A percentile compares a stretch with the other conserved stretches of the same genome.
Evolutionary conservation across 768 basidiomycete species (phyloP).

Genomic region (Xanthoconium purpureum): DNA sequence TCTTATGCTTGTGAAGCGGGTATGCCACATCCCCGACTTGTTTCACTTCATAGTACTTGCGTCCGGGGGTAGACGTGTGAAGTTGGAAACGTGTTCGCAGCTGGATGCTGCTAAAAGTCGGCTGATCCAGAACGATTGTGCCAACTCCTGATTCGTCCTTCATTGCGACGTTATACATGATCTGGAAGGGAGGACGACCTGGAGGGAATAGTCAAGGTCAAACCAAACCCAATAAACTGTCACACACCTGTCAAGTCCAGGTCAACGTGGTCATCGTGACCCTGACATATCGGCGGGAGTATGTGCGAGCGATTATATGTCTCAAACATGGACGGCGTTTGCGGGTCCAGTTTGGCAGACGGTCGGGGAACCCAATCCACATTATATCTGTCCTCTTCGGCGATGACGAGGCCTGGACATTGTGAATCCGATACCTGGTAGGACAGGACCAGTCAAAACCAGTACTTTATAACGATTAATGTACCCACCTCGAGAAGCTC

Average conservation of each 20-base stretch:
- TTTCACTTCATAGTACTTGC: conserved; percentile 87
- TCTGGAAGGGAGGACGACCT: conserved; percentile 93
- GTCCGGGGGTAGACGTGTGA: conserved; percentile 71
- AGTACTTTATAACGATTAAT: neutral
- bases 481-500: conserved; percentile 62
- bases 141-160: conserved; percentile 66
- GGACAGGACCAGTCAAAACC: neutral
- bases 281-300: conserved; percentile 78
- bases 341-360: conserved; percentile 60
- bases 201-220: neutral
- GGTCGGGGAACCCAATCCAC: conserved; percentile 84
- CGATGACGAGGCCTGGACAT: conserved; percentile 72
- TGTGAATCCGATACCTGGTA: conserved; percentile 74
- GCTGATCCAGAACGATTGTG: conserved; percentile 69
- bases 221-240: neutral
- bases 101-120: conserved; percentile 83
- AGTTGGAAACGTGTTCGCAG: conserved; percentile 76
- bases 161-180: conserved; percentile 83
- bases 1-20: conserved; percentile 65
- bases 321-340: conserved; percentile 55
- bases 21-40: conserved; percentile 86
- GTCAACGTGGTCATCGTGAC: conserved; percentile 75
- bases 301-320: conserved; percentile 71
- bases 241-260: conserved; percentile 70
- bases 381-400: conserved; percentile 57